Conservation (phyloP, 139 green algal genomes). For the Tetradesmus obliquus region DNA sequence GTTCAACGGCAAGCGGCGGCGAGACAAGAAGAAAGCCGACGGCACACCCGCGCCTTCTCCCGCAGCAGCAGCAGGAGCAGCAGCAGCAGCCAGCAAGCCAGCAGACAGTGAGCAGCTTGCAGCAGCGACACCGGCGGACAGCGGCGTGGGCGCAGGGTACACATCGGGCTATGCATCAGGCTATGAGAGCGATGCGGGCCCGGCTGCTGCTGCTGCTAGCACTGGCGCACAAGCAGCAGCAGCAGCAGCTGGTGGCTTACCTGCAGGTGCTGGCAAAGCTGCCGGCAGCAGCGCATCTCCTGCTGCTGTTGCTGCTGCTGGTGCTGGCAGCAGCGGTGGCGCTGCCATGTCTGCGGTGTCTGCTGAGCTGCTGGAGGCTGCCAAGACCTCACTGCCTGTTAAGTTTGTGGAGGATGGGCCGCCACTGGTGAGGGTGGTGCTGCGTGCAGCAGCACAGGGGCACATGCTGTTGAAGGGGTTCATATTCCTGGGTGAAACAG, state of each 20-base stretch:
- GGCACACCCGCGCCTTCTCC: neutral
- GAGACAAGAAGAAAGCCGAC: conserved; percentile 62
- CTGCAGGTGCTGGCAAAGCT: neutral
- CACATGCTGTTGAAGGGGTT: neutral
- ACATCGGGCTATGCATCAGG: conserved; percentile 2
- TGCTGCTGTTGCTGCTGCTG: neutral
- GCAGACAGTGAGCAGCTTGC: conserved; percentile 10
- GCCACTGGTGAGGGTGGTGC: conserved; percentile 60
- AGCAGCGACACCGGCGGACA: neutral
- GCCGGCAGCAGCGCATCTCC: neutral
- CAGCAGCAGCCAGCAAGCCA: neutral
- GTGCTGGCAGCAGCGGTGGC: conserved; percentile 20
- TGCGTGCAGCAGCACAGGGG: neutral
- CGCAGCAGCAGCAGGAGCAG: neutral
- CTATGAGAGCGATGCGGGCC: conserved; percentile 9
- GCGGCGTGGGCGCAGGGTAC: neutral
- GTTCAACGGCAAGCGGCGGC: conserved; percentile 76
- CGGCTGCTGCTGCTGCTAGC: neutral
- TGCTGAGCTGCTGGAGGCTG: conserved; percentile 55
- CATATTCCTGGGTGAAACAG: neutral
- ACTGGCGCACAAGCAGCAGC: conserved; percentile 20
- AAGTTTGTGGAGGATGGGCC: conserved; percentile 77
- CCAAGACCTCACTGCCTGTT: conserved; percentile 62
- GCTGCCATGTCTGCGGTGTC: neutral
- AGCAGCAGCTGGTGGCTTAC: conserved; percentile 13